Percentiles rank a stretch among this genome's conserved stretches.
Conservation (phyloP, 1,284 basidiomycete genomes). For the Ustilago xerochloae region DNA sequence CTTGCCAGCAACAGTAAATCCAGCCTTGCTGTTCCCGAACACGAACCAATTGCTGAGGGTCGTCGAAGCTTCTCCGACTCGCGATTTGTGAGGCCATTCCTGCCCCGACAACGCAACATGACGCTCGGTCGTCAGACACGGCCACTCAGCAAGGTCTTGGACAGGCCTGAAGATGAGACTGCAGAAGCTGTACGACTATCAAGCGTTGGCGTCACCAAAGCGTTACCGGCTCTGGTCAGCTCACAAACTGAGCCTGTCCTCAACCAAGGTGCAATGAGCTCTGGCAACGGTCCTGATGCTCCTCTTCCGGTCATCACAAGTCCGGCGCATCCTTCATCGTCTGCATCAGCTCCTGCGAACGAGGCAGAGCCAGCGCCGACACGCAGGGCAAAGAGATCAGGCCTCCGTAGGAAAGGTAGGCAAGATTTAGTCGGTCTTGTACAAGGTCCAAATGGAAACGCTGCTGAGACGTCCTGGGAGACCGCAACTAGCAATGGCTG, state of each 20-base stretch:
- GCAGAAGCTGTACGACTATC: not conserved
- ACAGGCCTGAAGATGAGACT: conserved; percentile 31
- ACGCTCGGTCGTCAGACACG: conserved; percentile 8
- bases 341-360: not conserved
- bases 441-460: not conserved
- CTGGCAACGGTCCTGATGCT: not conserved
- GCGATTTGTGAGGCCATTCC: conserved; percentile 35
- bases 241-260: too few relatives aligned
- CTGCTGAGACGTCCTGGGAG: not conserved
- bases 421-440: not conserved
- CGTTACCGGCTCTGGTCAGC: too few relatives aligned
- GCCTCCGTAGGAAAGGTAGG: not conserved
- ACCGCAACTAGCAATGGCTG: not conserved
- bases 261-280: not conserved
- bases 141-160: conserved; percentile 37
- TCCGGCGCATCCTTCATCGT: not conserved
- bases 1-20: not conserved
- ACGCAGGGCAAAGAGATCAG: not conserved
- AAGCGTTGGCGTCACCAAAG: too few relatives aligned
- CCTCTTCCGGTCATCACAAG: not conserved
- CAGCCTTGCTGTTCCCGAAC: conserved; percentile 1
- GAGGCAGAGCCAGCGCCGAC: not conserved
- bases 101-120: conserved; percentile 19
- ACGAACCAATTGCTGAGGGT: conserved; percentile 12
- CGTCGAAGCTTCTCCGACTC: conserved; percentile 47